phyloP scores from a whole-genome alignment of 163 green algal species.

The Scenedesmus sp. region DNA sequence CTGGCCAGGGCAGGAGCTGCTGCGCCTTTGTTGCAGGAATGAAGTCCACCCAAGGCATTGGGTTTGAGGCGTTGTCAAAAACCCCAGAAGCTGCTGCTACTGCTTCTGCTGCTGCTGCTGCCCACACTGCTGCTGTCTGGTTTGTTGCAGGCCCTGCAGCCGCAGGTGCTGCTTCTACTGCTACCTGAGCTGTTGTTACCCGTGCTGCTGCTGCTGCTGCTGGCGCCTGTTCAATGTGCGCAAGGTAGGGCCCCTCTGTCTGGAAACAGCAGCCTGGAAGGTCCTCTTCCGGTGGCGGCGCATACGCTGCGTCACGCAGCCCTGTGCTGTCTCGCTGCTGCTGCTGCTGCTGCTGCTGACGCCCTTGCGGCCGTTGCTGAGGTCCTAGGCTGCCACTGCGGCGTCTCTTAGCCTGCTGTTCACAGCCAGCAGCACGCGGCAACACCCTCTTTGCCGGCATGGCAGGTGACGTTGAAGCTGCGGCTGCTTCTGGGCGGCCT shows the following conservation, averaged over 20 bases:
- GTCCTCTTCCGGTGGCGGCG: background rate
- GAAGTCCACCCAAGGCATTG: constrained; percentile 9
- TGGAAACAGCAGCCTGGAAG: background rate
- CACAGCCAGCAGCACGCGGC: background rate
- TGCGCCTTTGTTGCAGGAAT: constrained; percentile 21
- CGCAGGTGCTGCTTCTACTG: background rate
- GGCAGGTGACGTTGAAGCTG: background rate
- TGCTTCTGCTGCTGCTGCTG: constrained; percentile 31
- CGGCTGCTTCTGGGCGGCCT: background rate
- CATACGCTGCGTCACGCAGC: background rate
- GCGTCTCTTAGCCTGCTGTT: background rate
- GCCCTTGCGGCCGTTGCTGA: background rate
- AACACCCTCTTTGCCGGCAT: background rate
- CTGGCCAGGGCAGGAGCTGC: background rate
- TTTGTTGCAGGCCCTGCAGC: background rate
- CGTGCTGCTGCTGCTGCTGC: background rate
- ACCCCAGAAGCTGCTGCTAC: no score
- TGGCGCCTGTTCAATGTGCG: background rate
- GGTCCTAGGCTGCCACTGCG: background rate
- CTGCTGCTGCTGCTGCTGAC: background rate
- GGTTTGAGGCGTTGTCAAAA: no score
- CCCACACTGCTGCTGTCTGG: background rate
- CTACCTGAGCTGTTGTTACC: background rate
- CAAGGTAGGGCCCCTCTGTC: background rate
- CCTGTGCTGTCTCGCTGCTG: background rate